Conservation (phyloP, 2,329 filamentous ascomycete species). For the Huntiella omanensis region DNA sequence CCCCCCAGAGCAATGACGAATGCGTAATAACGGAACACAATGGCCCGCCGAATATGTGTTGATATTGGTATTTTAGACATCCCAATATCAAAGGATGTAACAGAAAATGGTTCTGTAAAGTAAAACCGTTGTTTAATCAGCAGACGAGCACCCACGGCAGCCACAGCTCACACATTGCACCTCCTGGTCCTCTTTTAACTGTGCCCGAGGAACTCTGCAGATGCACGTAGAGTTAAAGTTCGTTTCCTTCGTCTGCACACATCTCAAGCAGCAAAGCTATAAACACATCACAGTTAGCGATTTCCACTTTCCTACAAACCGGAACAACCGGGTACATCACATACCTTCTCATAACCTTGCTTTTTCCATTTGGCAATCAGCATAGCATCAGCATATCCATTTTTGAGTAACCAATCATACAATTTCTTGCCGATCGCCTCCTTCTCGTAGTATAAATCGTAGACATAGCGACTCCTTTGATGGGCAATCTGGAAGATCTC, state of each 20-base stretch:
- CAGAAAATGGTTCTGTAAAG: no score
- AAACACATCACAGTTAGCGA: constrained; percentile 13
- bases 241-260: constrained; percentile 98
- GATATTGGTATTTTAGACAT: no score
- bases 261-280: constrained; percentile 80
- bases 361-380: constrained; percentile 99
- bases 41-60: no score
- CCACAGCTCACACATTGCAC: constrained; percentile 93
- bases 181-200: constrained; percentile 76
- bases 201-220: constrained; percentile 76
- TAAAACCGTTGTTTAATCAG: constrained; percentile 35
- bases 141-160: constrained; percentile 75
- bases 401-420: constrained; percentile 95
- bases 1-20: no score
- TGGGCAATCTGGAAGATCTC: constrained; percentile 95
- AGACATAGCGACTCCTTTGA: constrained; percentile 81
- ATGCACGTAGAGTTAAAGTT: constrained; percentile 98
- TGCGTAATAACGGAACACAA: no score
- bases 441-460: constrained; percentile 95
- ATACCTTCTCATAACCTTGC: constrained; percentile 89
- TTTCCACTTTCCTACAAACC: no score
- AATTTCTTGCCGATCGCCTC: constrained; percentile 82
- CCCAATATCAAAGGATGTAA: no score
- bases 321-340: constrained; percentile 13
- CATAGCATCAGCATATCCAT: constrained; percentile 84